These are phyloP conservation scores for Aspergillus thermomutatus DNA, from an alignment of 2,329 filamentous ascomycete genomes.

Conservation along the genomic window DNA sequence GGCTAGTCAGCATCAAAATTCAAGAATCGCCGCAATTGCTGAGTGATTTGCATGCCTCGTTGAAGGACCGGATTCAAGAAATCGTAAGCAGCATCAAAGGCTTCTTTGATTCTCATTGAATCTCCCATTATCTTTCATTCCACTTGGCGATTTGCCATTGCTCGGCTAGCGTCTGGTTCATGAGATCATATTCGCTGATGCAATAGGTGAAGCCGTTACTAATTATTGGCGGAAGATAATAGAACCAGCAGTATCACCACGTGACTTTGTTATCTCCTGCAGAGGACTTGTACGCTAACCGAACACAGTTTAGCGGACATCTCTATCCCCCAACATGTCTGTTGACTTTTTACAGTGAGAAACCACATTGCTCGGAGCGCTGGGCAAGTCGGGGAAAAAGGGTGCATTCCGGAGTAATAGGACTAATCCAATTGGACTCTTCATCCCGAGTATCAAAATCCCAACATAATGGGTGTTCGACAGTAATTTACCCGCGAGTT, in stretches of 20 bases:
- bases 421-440: too few species aligned
- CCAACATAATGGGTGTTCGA: too few species aligned
- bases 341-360: too few species aligned
- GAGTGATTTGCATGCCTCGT: slow-evolving; percentile 35
- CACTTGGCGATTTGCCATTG: neutral
- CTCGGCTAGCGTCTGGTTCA: neutral
- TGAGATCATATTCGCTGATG: neutral
- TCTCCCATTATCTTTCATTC: slow-evolving; percentile 27
- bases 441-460: too few species aligned
- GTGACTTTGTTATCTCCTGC: too few species aligned
- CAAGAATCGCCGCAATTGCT: slow-evolving; percentile 7
- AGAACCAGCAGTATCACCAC: neutral
- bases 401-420: too few species aligned
- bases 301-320: neutral
- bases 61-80: slow-evolving; percentile 40
- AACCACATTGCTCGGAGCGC: too few species aligned
- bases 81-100: slow-evolving; percentile 32
- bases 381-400: too few species aligned
- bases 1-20: slow-evolving; percentile 25
- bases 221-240: neutral
- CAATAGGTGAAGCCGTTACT: neutral
- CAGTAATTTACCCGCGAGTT: too few species aligned
- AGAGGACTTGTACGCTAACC: neutral
- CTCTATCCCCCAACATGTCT: too few species aligned
- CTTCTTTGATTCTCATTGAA: slow-evolving; percentile 20